Conservation (phyloP, 768 basidiomycete species). For the Pleurotus sapidus region DNA sequence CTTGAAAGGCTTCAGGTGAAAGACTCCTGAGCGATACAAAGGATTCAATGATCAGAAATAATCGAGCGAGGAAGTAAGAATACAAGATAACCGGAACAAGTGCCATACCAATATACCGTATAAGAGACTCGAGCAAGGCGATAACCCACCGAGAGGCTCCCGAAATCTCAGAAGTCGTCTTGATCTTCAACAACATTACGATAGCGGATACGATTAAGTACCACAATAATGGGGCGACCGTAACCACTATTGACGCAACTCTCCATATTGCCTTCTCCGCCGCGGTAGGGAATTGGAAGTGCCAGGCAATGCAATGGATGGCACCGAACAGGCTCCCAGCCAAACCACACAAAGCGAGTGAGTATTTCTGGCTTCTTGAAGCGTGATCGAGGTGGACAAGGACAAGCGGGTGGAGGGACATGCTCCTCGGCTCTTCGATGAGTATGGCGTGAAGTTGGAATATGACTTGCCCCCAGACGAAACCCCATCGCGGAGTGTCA, state of each 20-base stretch:
- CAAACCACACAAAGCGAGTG: not conserved
- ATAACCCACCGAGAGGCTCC: not conserved
- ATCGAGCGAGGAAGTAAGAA: conserved; percentile 12
- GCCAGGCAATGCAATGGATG: conserved; percentile 25
- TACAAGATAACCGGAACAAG: not conserved
- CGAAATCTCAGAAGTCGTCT: not conserved
- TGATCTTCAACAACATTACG: not conserved
- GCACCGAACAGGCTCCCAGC: conserved; percentile 18
- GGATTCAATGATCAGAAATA: conserved; percentile 9
- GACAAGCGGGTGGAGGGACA: not conserved
- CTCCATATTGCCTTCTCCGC: conserved; percentile 22
- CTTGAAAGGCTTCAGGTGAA: conserved; percentile 8
- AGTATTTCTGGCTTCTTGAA: not conserved
- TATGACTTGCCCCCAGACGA: not conserved
- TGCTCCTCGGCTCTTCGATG: not conserved
- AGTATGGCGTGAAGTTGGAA: not conserved
- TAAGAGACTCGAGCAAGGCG: not conserved
- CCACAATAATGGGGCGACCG: conserved; percentile 3
- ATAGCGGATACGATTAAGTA: not conserved
- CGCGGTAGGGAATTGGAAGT: conserved; percentile 18
- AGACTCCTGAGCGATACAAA: conserved; percentile 10
- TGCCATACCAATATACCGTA: not conserved
- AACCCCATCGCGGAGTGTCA: too few species aligned
- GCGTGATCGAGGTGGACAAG: not conserved
- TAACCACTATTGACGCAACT: conserved; percentile 14